Conservation (phyloP, 495 filamentous ascomycete species). For the Penicillium antarcticum region DNA sequence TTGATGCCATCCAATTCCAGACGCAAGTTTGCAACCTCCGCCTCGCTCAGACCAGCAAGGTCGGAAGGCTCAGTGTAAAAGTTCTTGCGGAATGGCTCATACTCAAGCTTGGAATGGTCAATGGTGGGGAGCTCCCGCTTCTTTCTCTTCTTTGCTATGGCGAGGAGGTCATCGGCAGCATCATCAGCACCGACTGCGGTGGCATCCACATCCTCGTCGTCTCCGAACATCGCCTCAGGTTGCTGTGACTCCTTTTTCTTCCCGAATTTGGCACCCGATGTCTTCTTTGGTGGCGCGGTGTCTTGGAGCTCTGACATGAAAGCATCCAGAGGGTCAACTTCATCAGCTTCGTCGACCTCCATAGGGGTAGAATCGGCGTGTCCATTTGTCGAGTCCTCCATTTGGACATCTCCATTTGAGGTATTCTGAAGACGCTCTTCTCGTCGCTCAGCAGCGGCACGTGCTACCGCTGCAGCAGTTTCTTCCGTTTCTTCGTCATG, state of each 20-base stretch:
- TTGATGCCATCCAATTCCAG: slow-evolving; percentile 94
- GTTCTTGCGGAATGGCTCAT: slow-evolving; percentile 83
- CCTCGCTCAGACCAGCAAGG: slow-evolving; percentile 78
- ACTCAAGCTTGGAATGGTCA: slow-evolving; percentile 79
- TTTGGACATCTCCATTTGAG: slow-evolving; percentile 41
- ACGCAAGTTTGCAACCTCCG: slow-evolving; percentile 76
- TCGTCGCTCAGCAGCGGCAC: slow-evolving; percentile 72
- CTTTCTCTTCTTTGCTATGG: slow-evolving; percentile 87
- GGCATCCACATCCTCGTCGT: slow-evolving; percentile 75
- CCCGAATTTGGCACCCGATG: slow-evolving; percentile 38
- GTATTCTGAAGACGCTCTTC: slow-evolving; percentile 61
- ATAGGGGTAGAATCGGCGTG: slow-evolving; percentile 22
- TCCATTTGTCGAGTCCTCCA: slow-evolving; percentile 45
- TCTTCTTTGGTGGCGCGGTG: slow-evolving; percentile 40
- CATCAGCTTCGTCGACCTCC: slow-evolving; percentile 58
- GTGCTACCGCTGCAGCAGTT: slow-evolving; percentile 78
- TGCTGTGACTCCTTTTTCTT: slow-evolving; percentile 50
- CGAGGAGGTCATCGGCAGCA: slow-evolving; percentile 73
- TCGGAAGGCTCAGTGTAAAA: slow-evolving; percentile 93
- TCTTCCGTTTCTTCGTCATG: slow-evolving; percentile 79
- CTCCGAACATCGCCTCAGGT: slow-evolving; percentile 81
- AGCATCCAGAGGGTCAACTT: slow-evolving; percentile 89
- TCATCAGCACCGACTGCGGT: slow-evolving; percentile 67
- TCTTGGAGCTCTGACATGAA: slow-evolving; percentile 86
- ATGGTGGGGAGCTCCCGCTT: slow-evolving; percentile 91